Evolutionary conservation across 2,329 filamentous ascomycete species (phyloP), one percentile per base, ranked within the genome.

Genomic region (Cadophora malorum): DNA sequence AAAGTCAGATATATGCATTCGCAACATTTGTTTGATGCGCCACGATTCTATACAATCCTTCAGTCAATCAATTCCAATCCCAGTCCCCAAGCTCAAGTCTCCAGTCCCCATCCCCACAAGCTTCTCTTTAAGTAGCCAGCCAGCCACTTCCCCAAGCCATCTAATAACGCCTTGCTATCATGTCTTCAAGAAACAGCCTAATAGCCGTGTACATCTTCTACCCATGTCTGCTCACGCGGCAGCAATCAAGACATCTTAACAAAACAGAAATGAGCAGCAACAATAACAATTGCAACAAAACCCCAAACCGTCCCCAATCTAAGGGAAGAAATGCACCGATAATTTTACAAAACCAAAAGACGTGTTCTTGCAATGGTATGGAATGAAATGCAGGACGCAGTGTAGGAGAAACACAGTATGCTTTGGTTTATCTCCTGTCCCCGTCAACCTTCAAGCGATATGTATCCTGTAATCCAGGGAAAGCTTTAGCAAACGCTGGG

Each of bases 401-500:
- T 53, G 9, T 53, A 53, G 50, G 28, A 28, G 28, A 5, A 28
- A 28, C 23, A 19, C 2, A 19, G 19, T 19, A 12, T 45, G 28
- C 5, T 28, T 45, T 45, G 3, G 41, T 19, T 38, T 38, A 59
- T 38, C 70, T 69, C 23, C 74, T 67, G 64, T 75, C 74, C 6
- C 72, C 74, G 12, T 75, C 75, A 58, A 62, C 67, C 66, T 76
- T 75, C 45, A 78, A 61, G 16, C 71, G 69, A 73, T 74, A 85
- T 23, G 80, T 82, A 63, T 81, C 82, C 33, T 74, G 79, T 68
- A 91, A 76, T 9, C 77, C 78, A 0, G 93, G 92, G 74, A 91
- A 93, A 0, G 85, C 82, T 69, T 85, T 83, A 25, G 85, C 84
- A 78, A 96, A 96, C 1, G 83, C 82, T 5, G 86, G 84, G 0